Evolutionary conservation across 164 flowering plant genomes (phyloP), one percentile per base, ranked within the genome.

Genomic region (Platanus orientalis): DNA sequence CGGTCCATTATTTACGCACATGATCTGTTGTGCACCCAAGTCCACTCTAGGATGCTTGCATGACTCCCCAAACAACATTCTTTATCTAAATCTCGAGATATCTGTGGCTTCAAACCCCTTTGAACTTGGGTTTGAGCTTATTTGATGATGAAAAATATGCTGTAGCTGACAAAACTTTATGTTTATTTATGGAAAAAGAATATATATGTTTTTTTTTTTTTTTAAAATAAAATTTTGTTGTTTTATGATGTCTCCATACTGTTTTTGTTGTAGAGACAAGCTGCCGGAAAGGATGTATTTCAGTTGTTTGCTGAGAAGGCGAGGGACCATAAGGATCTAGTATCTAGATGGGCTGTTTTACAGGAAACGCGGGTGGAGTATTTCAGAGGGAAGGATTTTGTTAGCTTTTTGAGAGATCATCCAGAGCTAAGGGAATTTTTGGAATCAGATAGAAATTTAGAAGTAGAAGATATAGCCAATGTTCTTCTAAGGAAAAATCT

Each of bases 281-380:
- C 80, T 72, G 68, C 79, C 6, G 82, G 83, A 71, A 87, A 85
- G 70, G 96, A 94, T 80, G 87, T 81, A 29, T 91, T 83, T 69
- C 96, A 87, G 82, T 39, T 85, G 69, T 94, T 91, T 74, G 95
- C 98, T 32, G 98, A 94, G 79, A 94, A 89, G 76, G 96, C 89
- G 70, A 89, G 98, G 67, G 93, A 94, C 68, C 93, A 91, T 64
- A 94, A 94, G 67, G 86, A 77, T 40, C 69, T 94, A 70, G 91
- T 72, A 64, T 94, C 97, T 58, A 84, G 97, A 67, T 94, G 98
- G 98, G 98, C 97, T 52, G 89, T 94, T 45, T 80, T 94, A 69
- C 95, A 89, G 79, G 97, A 94, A 79, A 86, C 98, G 13, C 87
- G 98, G 24, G 96, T 94, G 24, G 97, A 94, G 67, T 91, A 94